Percentiles rank a stretch among this genome's conserved stretches.
These are phyloP conservation scores for Chenopodium quinoa DNA, from an alignment of 148 eudicot genomes.

Conservation along the genomic window DNA sequence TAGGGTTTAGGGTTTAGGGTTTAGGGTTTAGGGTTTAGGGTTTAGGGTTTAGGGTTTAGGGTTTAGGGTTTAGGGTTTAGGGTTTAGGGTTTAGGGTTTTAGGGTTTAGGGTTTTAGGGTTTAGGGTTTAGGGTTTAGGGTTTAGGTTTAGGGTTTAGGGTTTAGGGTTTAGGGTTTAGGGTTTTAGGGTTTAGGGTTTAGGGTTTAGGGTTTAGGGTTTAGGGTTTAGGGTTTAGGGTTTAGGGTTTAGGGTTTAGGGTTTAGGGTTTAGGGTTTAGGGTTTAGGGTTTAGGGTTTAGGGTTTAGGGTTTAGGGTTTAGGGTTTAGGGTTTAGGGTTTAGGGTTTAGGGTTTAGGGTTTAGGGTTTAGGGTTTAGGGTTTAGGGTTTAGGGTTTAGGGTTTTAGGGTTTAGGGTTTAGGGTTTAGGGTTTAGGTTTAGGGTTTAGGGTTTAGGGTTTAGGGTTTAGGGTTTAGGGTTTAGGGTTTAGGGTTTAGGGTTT, in stretches of 20 bases:
- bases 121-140: constrained; percentile 43
- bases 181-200: constrained; percentile 29
- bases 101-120: constrained; percentile 42
- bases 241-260: constrained; percentile 29
- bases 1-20: no score
- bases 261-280: constrained; percentile 33
- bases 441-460: constrained; percentile 19
- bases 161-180: constrained; percentile 31
- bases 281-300: constrained; percentile 34
- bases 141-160: constrained; percentile 36
- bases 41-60: constrained; percentile 38
- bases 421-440: constrained; percentile 36
- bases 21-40: constrained; percentile 35
- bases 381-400: constrained; percentile 22
- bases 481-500: constrained; percentile 28
- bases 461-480: constrained; percentile 26
- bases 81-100: constrained; percentile 43
- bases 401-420: constrained; percentile 30
- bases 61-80: constrained; percentile 45
- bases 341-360: constrained; percentile 29
- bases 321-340: constrained; percentile 24
- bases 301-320: constrained; percentile 36
- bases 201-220: constrained; percentile 28
- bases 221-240: constrained; percentile 31
- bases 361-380: constrained; percentile 17